Percentiles rank a stretch among this genome's conserved stretches.
Evolutionary conservation across 2,329 filamentous ascomycete genomes (phyloP).

Genomic region (Cladobotryum protrusum): DNA sequence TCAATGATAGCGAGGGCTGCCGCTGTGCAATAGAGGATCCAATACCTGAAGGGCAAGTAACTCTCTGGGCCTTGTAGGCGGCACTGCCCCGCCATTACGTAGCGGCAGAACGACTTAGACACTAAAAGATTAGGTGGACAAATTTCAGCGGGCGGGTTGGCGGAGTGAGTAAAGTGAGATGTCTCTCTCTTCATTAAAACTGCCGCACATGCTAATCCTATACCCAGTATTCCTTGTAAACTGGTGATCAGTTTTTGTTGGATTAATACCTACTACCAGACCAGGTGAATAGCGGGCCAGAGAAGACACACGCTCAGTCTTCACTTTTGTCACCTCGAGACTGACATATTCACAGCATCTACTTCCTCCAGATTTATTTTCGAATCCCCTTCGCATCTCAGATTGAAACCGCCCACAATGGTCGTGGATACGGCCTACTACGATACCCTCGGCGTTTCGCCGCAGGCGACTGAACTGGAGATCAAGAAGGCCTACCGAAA

Average conservation of each 20-base stretch:
- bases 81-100: conserved; percentile 34
- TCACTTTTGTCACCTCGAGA: background rate
- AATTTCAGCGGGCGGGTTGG: conserved; percentile 8
- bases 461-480: conserved; percentile 80
- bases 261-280: background rate
- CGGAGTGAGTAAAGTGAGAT: conserved; percentile 4
- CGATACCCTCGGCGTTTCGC: conserved; percentile 76
- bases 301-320: background rate
- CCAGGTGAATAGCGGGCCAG: background rate
- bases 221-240: background rate
- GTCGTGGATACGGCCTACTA: conserved; percentile 86
- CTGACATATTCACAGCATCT: conserved; percentile 2
- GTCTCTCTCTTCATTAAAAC: background rate
- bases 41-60: too few species aligned
- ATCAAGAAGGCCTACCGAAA: conserved; percentile 98
- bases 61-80: too few species aligned
- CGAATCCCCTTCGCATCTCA: conserved; percentile 1
- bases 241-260: too few species aligned
- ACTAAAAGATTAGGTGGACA: background rate
- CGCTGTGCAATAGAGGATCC: too few species aligned
- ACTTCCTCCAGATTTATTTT: background rate
- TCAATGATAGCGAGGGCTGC: too few species aligned
- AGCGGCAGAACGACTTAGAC: background rate
- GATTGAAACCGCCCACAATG: conserved; percentile 42
- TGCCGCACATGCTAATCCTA: conserved; percentile 2